Percentiles rank a stretch among this genome's conserved stretches.
phyloP scores from a whole-genome alignment of 2,329 filamentous ascomycete species.

The Fusarium sp. region DNA sequence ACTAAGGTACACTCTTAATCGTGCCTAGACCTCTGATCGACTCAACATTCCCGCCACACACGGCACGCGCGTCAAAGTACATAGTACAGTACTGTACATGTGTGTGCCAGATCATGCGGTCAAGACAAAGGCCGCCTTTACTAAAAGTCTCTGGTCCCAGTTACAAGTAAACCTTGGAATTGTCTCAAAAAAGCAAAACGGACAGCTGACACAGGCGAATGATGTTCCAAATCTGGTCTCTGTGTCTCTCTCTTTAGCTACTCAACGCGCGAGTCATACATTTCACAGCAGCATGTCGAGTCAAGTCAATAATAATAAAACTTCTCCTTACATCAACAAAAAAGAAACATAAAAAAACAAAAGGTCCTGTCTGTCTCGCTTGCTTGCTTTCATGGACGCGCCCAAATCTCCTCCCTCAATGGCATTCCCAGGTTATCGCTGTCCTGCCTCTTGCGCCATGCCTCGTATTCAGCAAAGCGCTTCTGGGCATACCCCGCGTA shows the following conservation, averaged over 20 bases:
- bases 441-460: conserved; percentile 26
- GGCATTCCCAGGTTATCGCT: background rate
- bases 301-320: background rate
- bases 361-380: conserved; percentile 3
- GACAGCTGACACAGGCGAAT: conserved; percentile 7
- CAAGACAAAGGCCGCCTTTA: background rate
- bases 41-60: too few relatives aligned
- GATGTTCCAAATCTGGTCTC: background rate
- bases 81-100: background rate
- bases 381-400: conserved; percentile 8
- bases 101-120: conserved; percentile 9
- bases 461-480: conserved; percentile 38
- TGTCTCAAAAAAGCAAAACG: conserved; percentile 9
- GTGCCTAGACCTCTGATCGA: too few relatives aligned
- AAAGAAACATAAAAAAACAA: background rate
- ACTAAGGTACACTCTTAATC: too few relatives aligned
- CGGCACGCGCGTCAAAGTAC: too few relatives aligned
- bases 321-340: too few relatives aligned
- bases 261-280: conserved; percentile 9
- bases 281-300: background rate
- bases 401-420: conserved; percentile 29
- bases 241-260: conserved; percentile 21
- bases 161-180: too few relatives aligned
- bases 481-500: conserved; percentile 38
- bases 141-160: background rate